Evolutionary conservation across 768 basidiomycete species (phyloP).

Genomic region (Suillus paluster): DNA sequence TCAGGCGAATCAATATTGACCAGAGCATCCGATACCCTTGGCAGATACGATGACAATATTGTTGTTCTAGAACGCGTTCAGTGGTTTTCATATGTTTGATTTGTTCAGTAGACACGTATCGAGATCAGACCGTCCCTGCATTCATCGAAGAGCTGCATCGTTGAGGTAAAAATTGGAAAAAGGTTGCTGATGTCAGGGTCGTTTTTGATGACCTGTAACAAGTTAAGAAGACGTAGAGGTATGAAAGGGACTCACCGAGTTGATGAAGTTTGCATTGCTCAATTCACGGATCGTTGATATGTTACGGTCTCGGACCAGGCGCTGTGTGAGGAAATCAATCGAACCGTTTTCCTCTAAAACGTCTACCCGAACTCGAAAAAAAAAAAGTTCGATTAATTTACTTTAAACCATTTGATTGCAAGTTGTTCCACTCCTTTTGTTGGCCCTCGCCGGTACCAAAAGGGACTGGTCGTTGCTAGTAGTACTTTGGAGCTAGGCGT

Average conservation of each 20-base stretch:
- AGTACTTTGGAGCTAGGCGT: too few species aligned
- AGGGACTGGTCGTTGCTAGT: too few species aligned
- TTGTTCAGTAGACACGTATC: conserved; percentile 98
- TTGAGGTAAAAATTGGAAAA: conserved; percentile 91
- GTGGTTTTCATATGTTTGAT: conserved; percentile 72
- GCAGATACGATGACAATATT: conserved; percentile 99
- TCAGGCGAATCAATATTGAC: conserved; percentile 97
- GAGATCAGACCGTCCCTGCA: conserved; percentile 96
- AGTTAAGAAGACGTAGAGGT: not conserved
- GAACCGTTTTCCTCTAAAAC: too few species aligned
- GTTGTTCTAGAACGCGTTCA: conserved; percentile 99
- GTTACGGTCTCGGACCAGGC: too few species aligned
- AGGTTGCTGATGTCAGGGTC: conserved; percentile 83
- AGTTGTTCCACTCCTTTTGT: too few species aligned
- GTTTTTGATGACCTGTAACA: conserved; percentile 80
- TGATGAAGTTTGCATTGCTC: too few species aligned
- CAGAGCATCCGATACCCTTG: conserved; percentile 97
- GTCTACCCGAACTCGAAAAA: too few species aligned
- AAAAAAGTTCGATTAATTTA: too few species aligned
- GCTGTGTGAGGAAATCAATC: too few species aligned
- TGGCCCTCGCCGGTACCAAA: too few species aligned
- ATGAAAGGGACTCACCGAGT: conserved; percentile 56
- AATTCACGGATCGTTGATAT: too few species aligned
- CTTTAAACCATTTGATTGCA: too few species aligned
- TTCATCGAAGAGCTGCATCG: conserved; percentile 99